Percentiles rank a stretch among this genome's conserved stretches.
Evolutionary conservation across 1,284 basidiomycete genomes (phyloP).

Genomic region (Farysia itapuensis): DNA sequence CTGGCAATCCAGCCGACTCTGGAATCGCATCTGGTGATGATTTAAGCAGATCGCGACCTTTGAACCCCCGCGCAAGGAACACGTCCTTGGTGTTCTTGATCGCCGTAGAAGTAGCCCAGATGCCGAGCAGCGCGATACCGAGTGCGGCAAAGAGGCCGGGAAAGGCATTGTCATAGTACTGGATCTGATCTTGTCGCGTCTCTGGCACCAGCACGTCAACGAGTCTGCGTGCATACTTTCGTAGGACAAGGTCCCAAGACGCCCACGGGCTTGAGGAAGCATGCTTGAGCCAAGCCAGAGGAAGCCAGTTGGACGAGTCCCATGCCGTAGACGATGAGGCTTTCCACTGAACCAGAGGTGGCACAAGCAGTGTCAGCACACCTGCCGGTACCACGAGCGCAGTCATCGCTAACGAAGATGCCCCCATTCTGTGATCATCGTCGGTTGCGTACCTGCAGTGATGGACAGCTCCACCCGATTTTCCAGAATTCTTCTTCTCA

Average conservation of each 20-base stretch:
- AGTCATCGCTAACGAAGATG: constrained; percentile 7
- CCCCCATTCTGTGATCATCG: no score
- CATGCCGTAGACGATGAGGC: no score
- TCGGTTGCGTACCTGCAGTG: no score
- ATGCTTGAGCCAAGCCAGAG: constrained; percentile 10
- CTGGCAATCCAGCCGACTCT: constrained; percentile 87
- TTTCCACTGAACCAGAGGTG: constrained; percentile 18
- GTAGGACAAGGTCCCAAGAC: no score
- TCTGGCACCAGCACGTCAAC: no score
- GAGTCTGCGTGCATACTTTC: no score
- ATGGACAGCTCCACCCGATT: no score
- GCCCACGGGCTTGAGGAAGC: no score
- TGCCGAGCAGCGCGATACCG: constrained; percentile 34
- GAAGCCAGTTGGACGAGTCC: no score
- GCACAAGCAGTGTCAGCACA: constrained; percentile 6
- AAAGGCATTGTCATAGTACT: constrained; percentile 32
- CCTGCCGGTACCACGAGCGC: constrained; percentile 15
- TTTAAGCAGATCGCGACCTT: constrained; percentile 55
- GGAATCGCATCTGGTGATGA: constrained; percentile 66
- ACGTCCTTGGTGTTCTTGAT: constrained; percentile 35
- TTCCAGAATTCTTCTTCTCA: no score
- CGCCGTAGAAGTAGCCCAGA: constrained; percentile 19
- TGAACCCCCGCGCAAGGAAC: constrained; percentile 46
- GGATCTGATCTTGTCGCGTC: constrained; percentile 1
- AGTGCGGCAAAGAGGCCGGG: constrained; percentile 34